These are phyloP conservation scores for Serpula lacrymans DNA, from an alignment of 768 basidiomycete species.

Conservation along the genomic window DNA sequence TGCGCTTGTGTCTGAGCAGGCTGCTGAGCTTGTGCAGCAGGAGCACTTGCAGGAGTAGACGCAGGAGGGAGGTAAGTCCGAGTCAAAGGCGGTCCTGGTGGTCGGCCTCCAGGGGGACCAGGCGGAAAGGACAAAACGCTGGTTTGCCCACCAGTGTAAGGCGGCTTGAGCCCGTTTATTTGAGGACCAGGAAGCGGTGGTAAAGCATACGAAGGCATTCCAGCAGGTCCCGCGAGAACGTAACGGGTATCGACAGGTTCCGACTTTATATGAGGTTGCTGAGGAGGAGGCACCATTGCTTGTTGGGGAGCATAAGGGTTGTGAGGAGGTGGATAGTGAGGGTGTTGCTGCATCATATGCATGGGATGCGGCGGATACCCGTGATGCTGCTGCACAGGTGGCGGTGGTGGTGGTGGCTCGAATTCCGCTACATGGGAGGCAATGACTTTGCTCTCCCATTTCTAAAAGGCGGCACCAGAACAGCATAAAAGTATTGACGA, in stretches of 20 bases:
- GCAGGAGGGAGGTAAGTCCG: slow-evolving; percentile 20
- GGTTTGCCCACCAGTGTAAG: slow-evolving; percentile 57
- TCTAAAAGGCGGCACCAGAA: slow-evolving; percentile 43
- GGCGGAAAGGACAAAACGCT: slow-evolving; percentile 53
- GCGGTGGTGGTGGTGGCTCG: slow-evolving; percentile 53
- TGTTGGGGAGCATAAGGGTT: slow-evolving; percentile 51
- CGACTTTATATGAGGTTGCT: slow-evolving; percentile 57
- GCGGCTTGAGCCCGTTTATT: slow-evolving; percentile 49
- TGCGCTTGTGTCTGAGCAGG: slow-evolving; percentile 6
- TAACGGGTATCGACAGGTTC: slow-evolving; percentile 73
- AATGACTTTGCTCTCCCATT: slow-evolving; percentile 95
- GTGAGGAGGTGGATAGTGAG: slow-evolving; percentile 51
- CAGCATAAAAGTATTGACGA: slow-evolving; percentile 8
- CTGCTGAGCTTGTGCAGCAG: slow-evolving; percentile 9
- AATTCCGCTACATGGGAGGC: slow-evolving; percentile 96
- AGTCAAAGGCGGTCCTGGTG: slow-evolving; percentile 10
- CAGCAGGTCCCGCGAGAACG: slow-evolving; percentile 46
- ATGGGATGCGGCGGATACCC: slow-evolving; percentile 60
- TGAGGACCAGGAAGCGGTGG: slow-evolving; percentile 66
- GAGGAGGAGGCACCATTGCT: slow-evolving; percentile 30
- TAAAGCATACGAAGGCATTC: slow-evolving; percentile 47
- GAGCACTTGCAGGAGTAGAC: too few species aligned
- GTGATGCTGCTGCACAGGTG: slow-evolving; percentile 45
- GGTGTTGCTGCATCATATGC: slow-evolving; percentile 53
- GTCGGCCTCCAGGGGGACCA: slow-evolving; percentile 23